A percentile compares a stretch with the other conserved stretches of the same genome.
These are phyloP conservation scores for Phytophthora sansomeana DNA, from an alignment of 352 stramenopile genomes.

Conservation along the genomic window DNA sequence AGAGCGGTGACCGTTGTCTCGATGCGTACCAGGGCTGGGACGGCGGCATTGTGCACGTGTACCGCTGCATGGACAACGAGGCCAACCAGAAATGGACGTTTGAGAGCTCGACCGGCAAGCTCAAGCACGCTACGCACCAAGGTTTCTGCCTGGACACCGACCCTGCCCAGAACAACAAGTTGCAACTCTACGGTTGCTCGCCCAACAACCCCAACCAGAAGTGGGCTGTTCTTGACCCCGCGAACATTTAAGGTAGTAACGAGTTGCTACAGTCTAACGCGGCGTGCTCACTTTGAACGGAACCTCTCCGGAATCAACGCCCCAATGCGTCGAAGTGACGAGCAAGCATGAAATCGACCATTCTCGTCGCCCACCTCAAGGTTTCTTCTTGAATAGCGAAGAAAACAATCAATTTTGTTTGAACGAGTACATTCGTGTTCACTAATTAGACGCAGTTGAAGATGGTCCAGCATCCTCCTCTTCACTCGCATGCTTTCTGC, in stretches of 20 bases:
- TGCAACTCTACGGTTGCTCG: conserved; percentile 70
- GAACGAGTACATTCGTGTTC: not conserved
- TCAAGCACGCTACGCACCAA: conserved; percentile 52
- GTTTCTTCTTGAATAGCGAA: too few species aligned
- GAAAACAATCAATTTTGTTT: not conserved
- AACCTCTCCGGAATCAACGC: too few species aligned
- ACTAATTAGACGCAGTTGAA: not conserved
- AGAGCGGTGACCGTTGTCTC: conserved; percentile 72
- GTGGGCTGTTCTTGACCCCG: conserved; percentile 38
- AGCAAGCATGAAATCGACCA: too few species aligned
- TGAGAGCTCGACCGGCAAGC: conserved; percentile 51
- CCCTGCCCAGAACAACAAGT: conserved; percentile 51
- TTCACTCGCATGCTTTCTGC: conserved; percentile 51
- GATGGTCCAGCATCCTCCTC: conserved; percentile 34
- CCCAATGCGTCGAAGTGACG: too few species aligned
- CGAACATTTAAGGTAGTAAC: conserved; percentile 7
- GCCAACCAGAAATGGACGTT: conserved; percentile 76
- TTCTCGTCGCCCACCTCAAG: too few species aligned
- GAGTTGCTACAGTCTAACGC: too few species aligned
- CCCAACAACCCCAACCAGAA: conserved; percentile 65
- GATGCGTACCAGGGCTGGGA: conserved; percentile 62
- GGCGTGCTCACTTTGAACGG: too few species aligned
- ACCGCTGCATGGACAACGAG: conserved; percentile 58
- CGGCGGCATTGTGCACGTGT: conserved; percentile 65
- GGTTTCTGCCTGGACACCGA: conserved; percentile 70